Conservation (phyloP, 1,139 yeast genomes). For the Protomyces macrosporus region DNA sequence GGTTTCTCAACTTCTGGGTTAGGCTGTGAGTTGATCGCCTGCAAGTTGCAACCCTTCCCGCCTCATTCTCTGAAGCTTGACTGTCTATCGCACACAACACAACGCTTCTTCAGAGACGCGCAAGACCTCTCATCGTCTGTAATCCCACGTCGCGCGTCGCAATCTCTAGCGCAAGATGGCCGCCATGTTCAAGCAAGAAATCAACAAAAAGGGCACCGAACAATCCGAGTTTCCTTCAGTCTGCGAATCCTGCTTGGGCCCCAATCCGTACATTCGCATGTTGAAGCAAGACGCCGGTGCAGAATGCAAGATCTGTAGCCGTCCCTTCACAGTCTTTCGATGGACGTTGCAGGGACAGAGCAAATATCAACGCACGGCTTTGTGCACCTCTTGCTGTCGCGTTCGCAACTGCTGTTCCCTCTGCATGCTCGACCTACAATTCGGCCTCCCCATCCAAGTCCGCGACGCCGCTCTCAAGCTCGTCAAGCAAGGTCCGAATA, state of each 20-base stretch:
- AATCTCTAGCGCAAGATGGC: constrained; percentile 1
- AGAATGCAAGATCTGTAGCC: constrained; percentile 62
- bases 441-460: constrained; percentile 69
- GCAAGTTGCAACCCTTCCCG: too few relatives aligned
- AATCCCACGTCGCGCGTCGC: too few relatives aligned
- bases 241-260: constrained; percentile 38
- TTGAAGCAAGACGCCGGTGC: constrained; percentile 67
- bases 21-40: too few relatives aligned
- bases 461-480: constrained; percentile 77
- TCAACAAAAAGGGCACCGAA: constrained; percentile 40
- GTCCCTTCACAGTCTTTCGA: constrained; percentile 75
- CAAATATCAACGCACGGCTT: constrained; percentile 34
- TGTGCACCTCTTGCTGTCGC: constrained; percentile 57
- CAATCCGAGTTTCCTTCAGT: constrained; percentile 46
- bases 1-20: too few relatives aligned
- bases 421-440: constrained; percentile 75
- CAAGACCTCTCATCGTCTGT: too few relatives aligned
- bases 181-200: constrained; percentile 33
- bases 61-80: too few relatives aligned
- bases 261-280: constrained; percentile 61
- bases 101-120: too few relatives aligned
- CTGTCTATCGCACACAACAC: too few relatives aligned
- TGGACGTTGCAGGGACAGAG: constrained; percentile 49
- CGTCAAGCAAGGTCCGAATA: constrained; percentile 51
- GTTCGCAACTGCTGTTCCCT: constrained; percentile 80